Conservation (phyloP, 768 basidiomycete genomes). For the Suillus plorans region DNA sequence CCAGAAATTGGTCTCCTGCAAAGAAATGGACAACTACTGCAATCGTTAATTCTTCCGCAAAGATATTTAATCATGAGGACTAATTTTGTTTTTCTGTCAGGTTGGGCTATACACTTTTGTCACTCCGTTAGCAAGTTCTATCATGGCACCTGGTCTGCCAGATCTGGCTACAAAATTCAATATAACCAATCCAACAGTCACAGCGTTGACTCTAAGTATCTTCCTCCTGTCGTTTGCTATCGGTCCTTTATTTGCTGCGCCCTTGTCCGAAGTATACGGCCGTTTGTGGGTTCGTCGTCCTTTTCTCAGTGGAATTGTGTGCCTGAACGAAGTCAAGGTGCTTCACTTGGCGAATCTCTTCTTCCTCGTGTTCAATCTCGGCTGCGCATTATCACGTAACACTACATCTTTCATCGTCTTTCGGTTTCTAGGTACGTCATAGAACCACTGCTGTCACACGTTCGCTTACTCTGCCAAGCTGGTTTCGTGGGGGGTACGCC, state of each 20-base stretch:
- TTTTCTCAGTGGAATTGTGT: not conserved
- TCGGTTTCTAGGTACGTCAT: conserved; percentile 62
- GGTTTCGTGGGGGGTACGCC: conserved; percentile 67
- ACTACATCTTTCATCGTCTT: conserved; percentile 53
- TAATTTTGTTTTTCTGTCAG: not conserved
- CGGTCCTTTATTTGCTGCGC: not conserved
- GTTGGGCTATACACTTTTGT: not conserved
- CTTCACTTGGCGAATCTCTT: not conserved
- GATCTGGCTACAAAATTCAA: not conserved
- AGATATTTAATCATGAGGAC: not conserved
- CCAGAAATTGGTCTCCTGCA: not conserved
- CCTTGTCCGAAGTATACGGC: not conserved
- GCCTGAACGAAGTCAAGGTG: not conserved
- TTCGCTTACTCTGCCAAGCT: conserved; percentile 34
- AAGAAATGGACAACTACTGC: not conserved
- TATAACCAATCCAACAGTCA: not conserved
- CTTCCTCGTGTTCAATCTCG: not conserved
- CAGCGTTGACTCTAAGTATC: not conserved
- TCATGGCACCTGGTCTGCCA: not conserved
- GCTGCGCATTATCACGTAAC: not conserved
- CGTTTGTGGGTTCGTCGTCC: conserved; percentile 24
- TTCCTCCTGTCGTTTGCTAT: not conserved
- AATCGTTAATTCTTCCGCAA: not conserved
- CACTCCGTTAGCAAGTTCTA: not conserved
- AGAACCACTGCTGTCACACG: not conserved